Evolutionary conservation across 73 alveolate genomes (phyloP).

Genomic region (Tetrahymena thermophila): DNA sequence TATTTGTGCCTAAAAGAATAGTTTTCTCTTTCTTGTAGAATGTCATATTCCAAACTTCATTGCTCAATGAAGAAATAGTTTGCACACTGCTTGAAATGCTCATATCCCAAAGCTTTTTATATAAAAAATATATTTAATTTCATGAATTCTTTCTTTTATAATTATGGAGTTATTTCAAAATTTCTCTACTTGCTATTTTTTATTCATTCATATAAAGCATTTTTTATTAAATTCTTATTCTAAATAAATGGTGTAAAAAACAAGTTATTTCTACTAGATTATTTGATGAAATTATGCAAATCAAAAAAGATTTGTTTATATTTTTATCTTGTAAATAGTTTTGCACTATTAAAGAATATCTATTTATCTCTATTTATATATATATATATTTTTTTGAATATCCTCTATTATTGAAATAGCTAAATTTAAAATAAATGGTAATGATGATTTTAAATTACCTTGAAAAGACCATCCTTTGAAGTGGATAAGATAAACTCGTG

Average conservation of each 20-base stretch:
- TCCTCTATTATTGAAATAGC: background rate
- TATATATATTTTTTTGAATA: no score
- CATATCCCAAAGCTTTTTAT: background rate
- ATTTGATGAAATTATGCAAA: background rate
- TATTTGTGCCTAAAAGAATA: background rate
- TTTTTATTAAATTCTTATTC: no score
- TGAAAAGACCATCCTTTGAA: slow-evolving; percentile 39
- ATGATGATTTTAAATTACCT: slow-evolving; percentile 3
- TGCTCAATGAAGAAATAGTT: background rate
- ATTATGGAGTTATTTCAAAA: no score
- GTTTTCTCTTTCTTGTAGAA: background rate
- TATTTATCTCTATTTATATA: no score
- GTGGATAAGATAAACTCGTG: slow-evolving; percentile 21
- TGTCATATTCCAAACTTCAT: background rate
- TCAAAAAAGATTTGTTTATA: background rate
- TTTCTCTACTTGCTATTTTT: no score
- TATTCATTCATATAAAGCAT: no score
- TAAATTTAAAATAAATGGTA: no score
- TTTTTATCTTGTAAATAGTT: background rate
- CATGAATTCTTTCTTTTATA: no score
- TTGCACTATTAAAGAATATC: background rate
- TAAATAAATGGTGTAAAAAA: no score
- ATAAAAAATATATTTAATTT: no score
- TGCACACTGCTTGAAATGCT: background rate
- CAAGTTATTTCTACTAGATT: background rate